phyloP scores from a whole-genome alignment of 2,329 filamentous ascomycete genomes.

The Phialophora verrucosa region DNA sequence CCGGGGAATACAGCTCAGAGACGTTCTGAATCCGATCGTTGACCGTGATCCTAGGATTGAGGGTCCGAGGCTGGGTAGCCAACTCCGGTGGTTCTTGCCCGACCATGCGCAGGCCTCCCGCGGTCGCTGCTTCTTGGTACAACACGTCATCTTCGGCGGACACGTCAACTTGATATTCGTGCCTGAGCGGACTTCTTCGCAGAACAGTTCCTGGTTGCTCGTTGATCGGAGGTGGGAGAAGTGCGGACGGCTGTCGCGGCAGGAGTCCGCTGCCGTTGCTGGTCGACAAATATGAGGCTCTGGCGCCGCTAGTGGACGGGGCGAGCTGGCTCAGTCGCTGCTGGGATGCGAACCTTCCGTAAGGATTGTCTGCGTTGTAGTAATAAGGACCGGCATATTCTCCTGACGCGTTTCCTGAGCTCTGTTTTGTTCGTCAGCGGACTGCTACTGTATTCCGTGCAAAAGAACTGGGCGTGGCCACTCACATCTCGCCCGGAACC shows the following conservation, averaged over 20 bases:
- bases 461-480: not conserved
- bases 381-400: slow-evolving; percentile 13
- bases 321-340: slow-evolving; percentile 22
- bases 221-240: slow-evolving; percentile 24
- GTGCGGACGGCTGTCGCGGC: slow-evolving; percentile 21
- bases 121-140: not conserved
- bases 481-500: slow-evolving; percentile 9
- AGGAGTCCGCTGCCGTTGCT: slow-evolving; percentile 13
- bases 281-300: slow-evolving; percentile 23
- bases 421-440: not conserved
- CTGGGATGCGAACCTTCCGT: slow-evolving; percentile 13
- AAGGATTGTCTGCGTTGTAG: slow-evolving; percentile 27
- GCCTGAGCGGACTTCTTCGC: slow-evolving; percentile 17
- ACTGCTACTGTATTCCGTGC: not conserved
- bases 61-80: not conserved
- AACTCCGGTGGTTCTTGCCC: not conserved
- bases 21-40: slow-evolving; percentile 19
- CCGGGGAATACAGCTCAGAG: not conserved
- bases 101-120: not conserved
- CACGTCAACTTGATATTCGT: slow-evolving; percentile 8
- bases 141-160: not conserved
- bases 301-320: slow-evolving; percentile 11
- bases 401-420: slow-evolving; percentile 8
- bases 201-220: slow-evolving; percentile 3
- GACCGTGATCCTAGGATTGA: slow-evolving; percentile 22